These are phyloP conservation scores for Tympanopsis confertula DNA, from an alignment of 2,329 filamentous ascomycete species.

Conservation along the genomic window DNA sequence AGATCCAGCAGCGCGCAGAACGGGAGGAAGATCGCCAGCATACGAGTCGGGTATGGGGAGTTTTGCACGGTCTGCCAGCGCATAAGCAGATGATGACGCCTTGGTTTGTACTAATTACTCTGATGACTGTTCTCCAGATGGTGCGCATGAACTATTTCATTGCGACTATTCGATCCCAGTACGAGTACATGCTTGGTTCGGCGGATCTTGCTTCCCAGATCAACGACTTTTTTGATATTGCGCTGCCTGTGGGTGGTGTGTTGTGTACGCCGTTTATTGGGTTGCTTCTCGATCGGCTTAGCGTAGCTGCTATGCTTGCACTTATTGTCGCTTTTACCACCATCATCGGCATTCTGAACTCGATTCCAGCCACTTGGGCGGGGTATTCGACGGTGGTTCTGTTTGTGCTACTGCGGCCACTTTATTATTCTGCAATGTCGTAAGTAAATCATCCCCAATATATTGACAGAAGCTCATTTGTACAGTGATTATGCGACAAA, in stretches of 20 bases:
- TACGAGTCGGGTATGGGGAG: conserved; percentile 58
- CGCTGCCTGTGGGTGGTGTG: conserved; percentile 58
- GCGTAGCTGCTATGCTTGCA: conserved; percentile 45
- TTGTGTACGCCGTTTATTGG: conserved; percentile 63
- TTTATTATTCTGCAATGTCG: conserved; percentile 69
- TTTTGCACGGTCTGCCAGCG: conserved; percentile 54
- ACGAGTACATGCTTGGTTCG: conserved; percentile 52
- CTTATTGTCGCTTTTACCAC: conserved; percentile 49
- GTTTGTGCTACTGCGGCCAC: conserved; percentile 62
- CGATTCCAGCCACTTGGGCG: conserved; percentile 47
- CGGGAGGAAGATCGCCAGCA: conserved; percentile 46
- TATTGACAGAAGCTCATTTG: background rate
- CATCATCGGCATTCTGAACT: conserved; percentile 51
- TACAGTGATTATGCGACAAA: conserved; percentile 61
- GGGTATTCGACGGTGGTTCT: conserved; percentile 58
- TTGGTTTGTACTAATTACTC: conserved; percentile 62
- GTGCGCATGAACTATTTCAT: conserved; percentile 57
- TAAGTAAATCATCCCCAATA: conserved; percentile 13
- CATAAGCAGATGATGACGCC: conserved; percentile 52
- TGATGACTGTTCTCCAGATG: conserved; percentile 50
- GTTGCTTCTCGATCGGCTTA: conserved; percentile 52
- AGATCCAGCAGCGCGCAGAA: conserved; percentile 40
- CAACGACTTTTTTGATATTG: conserved; percentile 30
- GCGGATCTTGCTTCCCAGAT: conserved; percentile 21
- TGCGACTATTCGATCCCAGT: conserved; percentile 59